Evolutionary conservation across 257 asterid genomes (phyloP), one percentile per base, ranked within the genome.

Genomic region (Primulina huaijiensis): DNA sequence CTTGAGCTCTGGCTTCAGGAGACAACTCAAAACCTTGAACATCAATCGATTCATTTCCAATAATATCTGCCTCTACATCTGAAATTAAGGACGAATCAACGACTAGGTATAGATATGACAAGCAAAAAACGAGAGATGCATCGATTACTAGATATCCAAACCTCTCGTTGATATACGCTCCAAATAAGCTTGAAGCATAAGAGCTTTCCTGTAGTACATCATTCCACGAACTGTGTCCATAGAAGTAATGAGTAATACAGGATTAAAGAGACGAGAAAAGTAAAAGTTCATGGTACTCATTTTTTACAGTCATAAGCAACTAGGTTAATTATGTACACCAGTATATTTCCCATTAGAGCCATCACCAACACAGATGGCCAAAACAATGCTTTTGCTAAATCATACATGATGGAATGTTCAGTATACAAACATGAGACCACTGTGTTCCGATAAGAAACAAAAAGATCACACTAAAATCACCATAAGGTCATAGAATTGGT

Each of bases 171-270:
- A 77, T 78, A 82, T 80, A 77, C 80, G 75, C 77, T 94, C 99
- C 78, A 94, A 76, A 84, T 87, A 88, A 9, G 95, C 82, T 85
- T 94, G 96, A 75, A 94, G 99, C 92, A 94, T 86, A 65, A 94
- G 88, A 57, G 99, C 99, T 80, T 94, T 94, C 82, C 99, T 82
- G 79, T 94, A 94, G 87, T 94, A 94, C 99, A 94, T 94, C 97
- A 94, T 94, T 70, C 99, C 99, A 67, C 99, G 96, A 70, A 94
- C 99, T 94, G 89, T 75, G 72, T 69, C 67, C 69, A 81, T 70
- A 71, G 69, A 60, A 37, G 59, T 52, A 58, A 63, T 66, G 62
- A 50, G 73, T 75, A 72, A 79, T 79, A 71, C 71, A 34, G 67
- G 71, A 68, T 30, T 62, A 38, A 57, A 71, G 37, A 60, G 58